phyloP scores from a whole-genome alignment of 2,329 filamentous ascomycete genomes.

The Fusarium drepaniforme region DNA sequence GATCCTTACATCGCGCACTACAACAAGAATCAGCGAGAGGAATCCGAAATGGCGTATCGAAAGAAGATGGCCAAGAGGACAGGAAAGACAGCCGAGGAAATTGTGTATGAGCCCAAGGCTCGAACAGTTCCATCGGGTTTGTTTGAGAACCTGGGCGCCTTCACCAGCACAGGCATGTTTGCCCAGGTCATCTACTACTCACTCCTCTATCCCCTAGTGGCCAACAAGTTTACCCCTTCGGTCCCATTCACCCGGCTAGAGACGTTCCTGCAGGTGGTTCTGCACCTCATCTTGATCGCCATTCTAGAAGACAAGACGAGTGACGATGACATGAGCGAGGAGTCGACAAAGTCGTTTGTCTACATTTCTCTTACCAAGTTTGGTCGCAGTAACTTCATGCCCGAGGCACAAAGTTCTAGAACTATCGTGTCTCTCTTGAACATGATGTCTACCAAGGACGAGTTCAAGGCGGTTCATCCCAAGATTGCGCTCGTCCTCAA shows the following conservation, averaged over 20 bases:
- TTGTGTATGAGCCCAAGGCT: constrained; percentile 92
- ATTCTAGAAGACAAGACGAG: constrained; percentile 82
- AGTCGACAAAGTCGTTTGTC: constrained; percentile 75
- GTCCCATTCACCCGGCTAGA: constrained; percentile 88
- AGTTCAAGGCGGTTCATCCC: constrained; percentile 84
- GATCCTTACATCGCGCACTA: constrained; percentile 98
- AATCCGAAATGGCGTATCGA: constrained; percentile 90
- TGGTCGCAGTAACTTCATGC: constrained; percentile 72
- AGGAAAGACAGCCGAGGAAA: constrained; percentile 82
- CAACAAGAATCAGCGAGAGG: constrained; percentile 95
- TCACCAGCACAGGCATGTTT: constrained; percentile 88
- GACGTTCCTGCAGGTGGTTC: constrained; percentile 89
- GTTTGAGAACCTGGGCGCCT: constrained; percentile 81
- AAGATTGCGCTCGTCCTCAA: constrained; percentile 88
- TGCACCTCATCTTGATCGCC: constrained; percentile 89
- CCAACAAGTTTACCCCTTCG: constrained; percentile 75
- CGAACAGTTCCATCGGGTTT: constrained; percentile 80
- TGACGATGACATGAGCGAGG: constrained; percentile 62
- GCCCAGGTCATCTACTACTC: constrained; percentile 91
- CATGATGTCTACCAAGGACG: constrained; percentile 73
- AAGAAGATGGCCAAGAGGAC: constrained; percentile 89
- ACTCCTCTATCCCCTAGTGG: constrained; percentile 82
- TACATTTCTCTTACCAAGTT: constrained; percentile 75
- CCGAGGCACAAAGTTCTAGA: constrained; percentile 66
- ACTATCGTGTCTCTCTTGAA: constrained; percentile 75